These are phyloP conservation scores for Dictyostelium capitatum DNA, from an alignment of 78 protist species.

Conservation along the genomic window DNA sequence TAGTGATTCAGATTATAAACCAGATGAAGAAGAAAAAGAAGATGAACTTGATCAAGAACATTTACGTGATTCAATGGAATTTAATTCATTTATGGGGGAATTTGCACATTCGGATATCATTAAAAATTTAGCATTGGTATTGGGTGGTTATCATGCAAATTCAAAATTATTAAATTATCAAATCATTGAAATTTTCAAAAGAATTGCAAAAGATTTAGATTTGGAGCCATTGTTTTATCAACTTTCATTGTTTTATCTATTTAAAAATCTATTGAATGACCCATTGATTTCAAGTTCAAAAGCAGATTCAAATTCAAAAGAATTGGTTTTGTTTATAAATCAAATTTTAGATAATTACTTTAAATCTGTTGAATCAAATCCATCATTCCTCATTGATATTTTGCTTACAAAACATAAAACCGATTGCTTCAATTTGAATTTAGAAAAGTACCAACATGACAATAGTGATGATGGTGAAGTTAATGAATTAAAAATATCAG, in stretches of 20 bases:
- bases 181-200: background rate
- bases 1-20: background rate
- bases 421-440: slow-evolving; percentile 9
- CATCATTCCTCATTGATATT: slow-evolving; percentile 8
- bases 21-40: background rate
- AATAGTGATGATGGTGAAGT: background rate
- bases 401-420: background rate
- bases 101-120: slow-evolving; percentile 53
- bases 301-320: background rate
- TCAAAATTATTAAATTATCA: slow-evolving; percentile 4
- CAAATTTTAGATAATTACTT: slow-evolving; percentile 4
- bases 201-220: slow-evolving; percentile 4
- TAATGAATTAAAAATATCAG: background rate
- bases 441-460: background rate
- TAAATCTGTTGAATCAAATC: background rate
- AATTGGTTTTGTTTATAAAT: background rate
- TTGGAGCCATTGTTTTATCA: slow-evolving; percentile 56
- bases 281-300: background rate
- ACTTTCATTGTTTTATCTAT: slow-evolving; percentile 36
- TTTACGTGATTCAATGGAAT: background rate
- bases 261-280: slow-evolving; percentile 47
- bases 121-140: slow-evolving; percentile 14
- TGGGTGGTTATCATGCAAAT: slow-evolving; percentile 35
- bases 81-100: background rate
- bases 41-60: slow-evolving; percentile 4